phyloP scores from a whole-genome alignment of 345 rosid genomes.

The Eucalyptus decipiens region DNA sequence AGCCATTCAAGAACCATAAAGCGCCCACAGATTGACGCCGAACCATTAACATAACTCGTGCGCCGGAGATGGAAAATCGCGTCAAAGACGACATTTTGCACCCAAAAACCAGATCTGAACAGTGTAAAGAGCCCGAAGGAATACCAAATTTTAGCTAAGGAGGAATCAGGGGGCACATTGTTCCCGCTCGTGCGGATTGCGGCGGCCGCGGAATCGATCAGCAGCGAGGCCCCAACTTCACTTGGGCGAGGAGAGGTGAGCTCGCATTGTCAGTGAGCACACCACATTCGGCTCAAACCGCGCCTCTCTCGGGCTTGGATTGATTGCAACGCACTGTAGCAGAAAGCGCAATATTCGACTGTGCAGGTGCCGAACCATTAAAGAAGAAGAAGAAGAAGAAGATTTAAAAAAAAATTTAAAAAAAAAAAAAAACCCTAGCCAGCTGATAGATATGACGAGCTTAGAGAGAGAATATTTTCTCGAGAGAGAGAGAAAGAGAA shows the following conservation, averaged over 20 bases:
- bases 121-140: not conserved
- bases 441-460: not conserved
- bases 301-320: not conserved
- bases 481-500: not conserved
- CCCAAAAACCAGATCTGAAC: not conserved
- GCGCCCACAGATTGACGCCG: not conserved
- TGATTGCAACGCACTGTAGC: not conserved
- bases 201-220: not conserved
- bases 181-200: not conserved
- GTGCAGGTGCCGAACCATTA: not conserved
- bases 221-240: not conserved
- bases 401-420: too few relatives aligned
- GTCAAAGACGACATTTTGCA: not conserved
- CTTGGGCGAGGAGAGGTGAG: not conserved
- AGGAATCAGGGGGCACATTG: not conserved
- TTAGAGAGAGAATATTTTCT: not conserved
- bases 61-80: not conserved
- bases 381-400: not conserved
- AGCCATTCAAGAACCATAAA: not conserved
- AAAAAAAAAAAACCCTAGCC: not conserved
- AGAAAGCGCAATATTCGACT: not conserved
- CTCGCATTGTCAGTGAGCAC: not conserved
- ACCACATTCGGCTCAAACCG: not conserved
- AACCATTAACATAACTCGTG: not conserved
- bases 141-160: not conserved